Evolutionary conservation across 2,329 filamentous ascomycete genomes (phyloP).

Genomic region (Penicillium sp.): DNA sequence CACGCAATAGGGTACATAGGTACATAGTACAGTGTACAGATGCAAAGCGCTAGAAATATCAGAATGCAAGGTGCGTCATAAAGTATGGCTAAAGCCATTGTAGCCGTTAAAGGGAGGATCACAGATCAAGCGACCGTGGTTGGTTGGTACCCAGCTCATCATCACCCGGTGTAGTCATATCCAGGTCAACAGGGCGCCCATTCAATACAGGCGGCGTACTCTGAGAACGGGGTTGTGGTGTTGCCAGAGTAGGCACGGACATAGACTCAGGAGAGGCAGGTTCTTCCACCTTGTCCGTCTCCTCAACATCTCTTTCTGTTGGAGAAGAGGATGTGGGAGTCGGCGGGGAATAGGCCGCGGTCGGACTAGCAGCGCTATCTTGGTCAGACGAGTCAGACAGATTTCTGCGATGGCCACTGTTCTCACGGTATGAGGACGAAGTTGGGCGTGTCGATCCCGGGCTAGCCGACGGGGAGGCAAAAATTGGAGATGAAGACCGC

Average conservation of each 20-base stretch:
- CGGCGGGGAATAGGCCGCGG: constrained; percentile 40
- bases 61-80: constrained; percentile 9
- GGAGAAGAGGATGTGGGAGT: constrained; percentile 39
- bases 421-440: constrained; percentile 31
- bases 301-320: constrained; percentile 15
- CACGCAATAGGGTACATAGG: constrained; percentile 1
- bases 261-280: constrained; percentile 19
- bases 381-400: constrained; percentile 38
- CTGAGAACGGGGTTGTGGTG: constrained; percentile 30
- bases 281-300: constrained; percentile 19
- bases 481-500: constrained; percentile 38
- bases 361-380: constrained; percentile 31
- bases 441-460: constrained; percentile 38
- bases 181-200: constrained; percentile 13
- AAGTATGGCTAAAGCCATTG: background rate
- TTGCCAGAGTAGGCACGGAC: constrained; percentile 24
- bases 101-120: background rate
- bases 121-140: constrained; percentile 6
- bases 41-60: constrained; percentile 9
- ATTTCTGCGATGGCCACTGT: constrained; percentile 31
- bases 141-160: background rate
- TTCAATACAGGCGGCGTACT: constrained; percentile 35
- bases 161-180: constrained; percentile 1
- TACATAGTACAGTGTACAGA: constrained; percentile 8
- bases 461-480: constrained; percentile 39